Evolutionary conservation across 495 filamentous ascomycete genomes (phyloP), one percentile per base, ranked within the genome.

Genomic region (Hypoxylon rickii): DNA sequence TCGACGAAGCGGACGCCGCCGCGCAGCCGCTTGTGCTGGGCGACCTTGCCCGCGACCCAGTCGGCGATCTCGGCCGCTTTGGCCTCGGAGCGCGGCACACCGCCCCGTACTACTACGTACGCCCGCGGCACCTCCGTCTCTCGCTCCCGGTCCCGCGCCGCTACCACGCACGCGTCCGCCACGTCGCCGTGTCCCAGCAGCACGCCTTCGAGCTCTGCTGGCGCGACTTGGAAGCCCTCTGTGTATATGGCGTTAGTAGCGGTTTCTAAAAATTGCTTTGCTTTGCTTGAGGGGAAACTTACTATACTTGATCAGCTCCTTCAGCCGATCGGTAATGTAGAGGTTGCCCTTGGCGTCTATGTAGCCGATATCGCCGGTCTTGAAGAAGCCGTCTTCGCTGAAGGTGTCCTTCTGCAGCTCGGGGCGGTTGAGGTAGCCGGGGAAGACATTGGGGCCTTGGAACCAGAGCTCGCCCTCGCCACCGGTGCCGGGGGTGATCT

Each of bases 261-360:
- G 3, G n/a, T 5, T 6, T 34, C 3, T 34, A 34, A n/a, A 13
- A 7, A 13, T 8, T 34, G 32, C 12, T 5, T 34, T 34, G 3
- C 7, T 34, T 34, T 34, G 12, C 7, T 8, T 3, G 32, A 16
- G 46, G 17, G 11, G 11, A 5, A 1, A 61, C 66, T 73, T 64
- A 77, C 75, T 86, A 69, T 94, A 94, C 73, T 95, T 95, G 73
- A 96, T 94, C 37, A 96, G 73, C 70, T 96, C 90, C 78, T 96
- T 96, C 16, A 90, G 79, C n/a, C 90, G 86, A 61, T 93, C 90
- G 1, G 89, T 91, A 65, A 92, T 75, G 51, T 75, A 77, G 13
- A 70, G 71, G 52, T 83, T 76, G 3, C 84, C 83, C 12, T 79
- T 64, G 10, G 71, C 61, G 63, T 89, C 86, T 13, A 83, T 73